A percentile compares a stretch with the other conserved stretches of the same genome.
These are phyloP conservation scores for Leccinum pellstonianum DNA, from an alignment of 768 basidiomycete species.

Conservation along the genomic window DNA sequence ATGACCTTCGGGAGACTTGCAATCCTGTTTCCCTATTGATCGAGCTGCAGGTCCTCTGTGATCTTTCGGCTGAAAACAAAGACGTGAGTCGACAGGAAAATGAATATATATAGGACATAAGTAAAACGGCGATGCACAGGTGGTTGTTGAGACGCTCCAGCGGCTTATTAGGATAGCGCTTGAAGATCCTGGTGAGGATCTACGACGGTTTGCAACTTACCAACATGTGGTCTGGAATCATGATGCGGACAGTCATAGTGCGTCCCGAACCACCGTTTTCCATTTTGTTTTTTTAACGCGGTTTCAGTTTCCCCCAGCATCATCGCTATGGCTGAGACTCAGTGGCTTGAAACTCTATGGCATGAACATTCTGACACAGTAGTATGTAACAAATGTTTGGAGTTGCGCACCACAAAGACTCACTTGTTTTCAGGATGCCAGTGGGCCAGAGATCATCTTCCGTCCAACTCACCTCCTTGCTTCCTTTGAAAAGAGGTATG, in stretches of 20 bases:
- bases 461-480: slow-evolving; percentile 42
- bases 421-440: slow-evolving; percentile 17
- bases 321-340: slow-evolving; percentile 37
- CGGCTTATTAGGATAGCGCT: slow-evolving; percentile 43
- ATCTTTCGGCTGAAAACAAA: slow-evolving; percentile 11
- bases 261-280: slow-evolving; percentile 7
- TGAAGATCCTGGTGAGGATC: slow-evolving; percentile 32
- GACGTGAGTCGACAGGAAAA: slow-evolving; percentile 15
- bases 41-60: slow-evolving; percentile 25
- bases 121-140: slow-evolving; percentile 12
- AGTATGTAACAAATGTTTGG: slow-evolving; percentile 8
- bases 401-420: background rate
- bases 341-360: slow-evolving; percentile 58
- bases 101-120: background rate
- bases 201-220: slow-evolving; percentile 50
- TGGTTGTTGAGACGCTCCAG: slow-evolving; percentile 22
- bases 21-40: slow-evolving; percentile 26
- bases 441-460: slow-evolving; percentile 44
- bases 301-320: slow-evolving; percentile 34
- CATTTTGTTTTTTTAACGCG: background rate
- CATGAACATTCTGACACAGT: slow-evolving; percentile 9
- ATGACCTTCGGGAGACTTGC: slow-evolving; percentile 1
- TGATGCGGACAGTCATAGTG: slow-evolving; percentile 42
- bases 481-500: slow-evolving; percentile 43
- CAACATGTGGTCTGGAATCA: slow-evolving; percentile 57